A percentile compares a stretch with the other conserved stretches of the same genome.
phyloP scores from a whole-genome alignment of 805 yeast genomes.

The Saturnispora saitoi region DNA sequence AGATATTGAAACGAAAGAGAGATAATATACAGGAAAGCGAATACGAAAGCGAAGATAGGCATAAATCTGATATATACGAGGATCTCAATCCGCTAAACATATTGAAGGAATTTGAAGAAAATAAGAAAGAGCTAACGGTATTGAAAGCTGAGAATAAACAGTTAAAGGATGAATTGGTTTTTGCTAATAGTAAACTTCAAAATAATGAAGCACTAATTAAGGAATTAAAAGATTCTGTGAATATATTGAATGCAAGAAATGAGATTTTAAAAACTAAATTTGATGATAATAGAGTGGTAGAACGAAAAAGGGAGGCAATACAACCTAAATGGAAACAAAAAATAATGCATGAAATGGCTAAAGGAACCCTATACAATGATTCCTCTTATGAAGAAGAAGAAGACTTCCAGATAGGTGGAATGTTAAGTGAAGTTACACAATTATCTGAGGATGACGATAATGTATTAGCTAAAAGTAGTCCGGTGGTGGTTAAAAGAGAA shows the following conservation, averaged over 20 bases:
- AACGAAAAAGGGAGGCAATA: background rate
- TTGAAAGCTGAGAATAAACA: conserved; percentile 5
- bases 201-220: background rate
- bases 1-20: background rate
- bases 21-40: background rate
- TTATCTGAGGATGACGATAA: background rate
- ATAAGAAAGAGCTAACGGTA: background rate
- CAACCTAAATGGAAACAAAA: background rate
- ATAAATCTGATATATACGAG: background rate
- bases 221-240: background rate
- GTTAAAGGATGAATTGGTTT: conserved; percentile 1
- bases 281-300: background rate
- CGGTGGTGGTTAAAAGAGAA: background rate
- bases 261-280: background rate
- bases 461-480: background rate
- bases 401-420: background rate
- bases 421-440: conserved; percentile 5
- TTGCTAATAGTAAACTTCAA: background rate
- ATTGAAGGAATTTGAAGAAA: background rate
- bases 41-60: background rate
- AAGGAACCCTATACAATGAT: background rate
- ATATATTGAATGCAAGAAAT: background rate
- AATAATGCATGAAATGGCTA: background rate
- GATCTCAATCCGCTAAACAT: conserved; percentile 2
- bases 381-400: background rate